phyloP scores from a whole-genome alignment of 2,329 filamentous ascomycete genomes.

The Penicillium sp. region DNA sequence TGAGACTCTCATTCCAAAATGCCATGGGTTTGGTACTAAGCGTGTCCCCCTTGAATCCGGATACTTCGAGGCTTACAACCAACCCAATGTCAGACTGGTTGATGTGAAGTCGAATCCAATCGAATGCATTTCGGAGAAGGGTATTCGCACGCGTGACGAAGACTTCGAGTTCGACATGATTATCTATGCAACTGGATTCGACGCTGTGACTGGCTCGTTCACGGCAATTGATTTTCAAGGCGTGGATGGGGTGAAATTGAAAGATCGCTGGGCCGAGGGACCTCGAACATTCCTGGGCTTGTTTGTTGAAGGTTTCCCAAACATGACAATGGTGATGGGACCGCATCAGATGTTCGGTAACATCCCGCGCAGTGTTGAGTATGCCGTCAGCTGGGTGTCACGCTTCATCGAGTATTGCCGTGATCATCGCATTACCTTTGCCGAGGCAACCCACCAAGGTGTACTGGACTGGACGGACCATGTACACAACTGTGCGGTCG shows the following conservation, averaged over 20 bases:
- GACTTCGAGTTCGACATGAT: slow-evolving; percentile 14
- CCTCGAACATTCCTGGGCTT: slow-evolving; percentile 13
- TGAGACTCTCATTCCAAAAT: slow-evolving; percentile 15
- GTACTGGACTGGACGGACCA: slow-evolving; percentile 53
- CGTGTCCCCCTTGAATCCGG: slow-evolving; percentile 15
- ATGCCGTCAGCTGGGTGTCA: slow-evolving; percentile 9
- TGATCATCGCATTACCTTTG: slow-evolving; percentile 32
- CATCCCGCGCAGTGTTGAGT: slow-evolving; percentile 20
- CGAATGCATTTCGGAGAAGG: slow-evolving; percentile 12
- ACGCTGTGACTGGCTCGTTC: slow-evolving; percentile 14
- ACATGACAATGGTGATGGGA: slow-evolving; percentile 18
- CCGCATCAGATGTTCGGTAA: slow-evolving; percentile 42
- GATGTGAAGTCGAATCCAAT: slow-evolving; percentile 13
- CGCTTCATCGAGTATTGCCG: slow-evolving; percentile 6
- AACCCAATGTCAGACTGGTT: slow-evolving; percentile 13
- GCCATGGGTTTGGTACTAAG: slow-evolving; percentile 16
- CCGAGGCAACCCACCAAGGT: slow-evolving; percentile 47
- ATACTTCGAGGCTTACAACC: slow-evolving; percentile 15
- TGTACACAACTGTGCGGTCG: slow-evolving; percentile 52
- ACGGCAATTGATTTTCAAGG: slow-evolving; percentile 14
- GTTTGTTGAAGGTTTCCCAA: slow-evolving; percentile 14
- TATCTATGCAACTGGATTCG: slow-evolving; percentile 18
- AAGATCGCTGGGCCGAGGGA: slow-evolving; percentile 10
- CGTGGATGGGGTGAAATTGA: slow-evolving; percentile 8
- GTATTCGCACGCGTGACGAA: slow-evolving; percentile 11